These are phyloP conservation scores for Vicia villosa DNA, from an alignment of 306 rosid genomes.

Conservation along the genomic window DNA sequence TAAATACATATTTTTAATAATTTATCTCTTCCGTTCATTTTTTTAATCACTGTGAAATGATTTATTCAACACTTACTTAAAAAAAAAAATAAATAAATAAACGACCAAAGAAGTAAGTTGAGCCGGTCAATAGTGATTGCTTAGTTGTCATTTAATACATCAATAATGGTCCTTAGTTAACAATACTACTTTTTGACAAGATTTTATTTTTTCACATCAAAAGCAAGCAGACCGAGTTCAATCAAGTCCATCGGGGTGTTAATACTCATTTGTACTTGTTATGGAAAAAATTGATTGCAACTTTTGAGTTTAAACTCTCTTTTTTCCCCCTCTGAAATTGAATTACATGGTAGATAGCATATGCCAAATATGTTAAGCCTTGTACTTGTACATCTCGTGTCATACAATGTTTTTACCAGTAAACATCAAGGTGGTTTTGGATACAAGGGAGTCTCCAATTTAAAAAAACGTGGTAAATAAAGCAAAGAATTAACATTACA, in stretches of 20 bases:
- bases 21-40: too few species aligned
- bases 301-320: not conserved
- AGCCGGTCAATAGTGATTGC: too few species aligned
- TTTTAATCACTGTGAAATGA: too few species aligned
- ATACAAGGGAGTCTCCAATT: slow-evolving; percentile 26
- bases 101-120: too few species aligned
- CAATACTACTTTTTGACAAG: not conserved
- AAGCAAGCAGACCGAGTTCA: not conserved
- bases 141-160: too few species aligned
- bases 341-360: not conserved
- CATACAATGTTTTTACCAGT: slow-evolving; percentile 4
- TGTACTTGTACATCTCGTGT: slow-evolving; percentile 22
- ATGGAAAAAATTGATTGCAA: not conserved
- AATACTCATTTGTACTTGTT: not conserved
- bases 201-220: not conserved
- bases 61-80: too few species aligned
- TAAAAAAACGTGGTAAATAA: slow-evolving; percentile 6
- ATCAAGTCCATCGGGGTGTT: not conserved
- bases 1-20: too few species aligned
- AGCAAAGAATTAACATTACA: slow-evolving; percentile 31
- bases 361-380: slow-evolving; percentile 4
- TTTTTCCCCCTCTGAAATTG: not conserved
- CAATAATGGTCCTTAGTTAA: not conserved
- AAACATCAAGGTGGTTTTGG: slow-evolving; percentile 23
- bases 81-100: too few species aligned